Base-by-base conservation (phyloP, 192 early-diverging fungal species). In the Entrophospora sp. region DNA sequence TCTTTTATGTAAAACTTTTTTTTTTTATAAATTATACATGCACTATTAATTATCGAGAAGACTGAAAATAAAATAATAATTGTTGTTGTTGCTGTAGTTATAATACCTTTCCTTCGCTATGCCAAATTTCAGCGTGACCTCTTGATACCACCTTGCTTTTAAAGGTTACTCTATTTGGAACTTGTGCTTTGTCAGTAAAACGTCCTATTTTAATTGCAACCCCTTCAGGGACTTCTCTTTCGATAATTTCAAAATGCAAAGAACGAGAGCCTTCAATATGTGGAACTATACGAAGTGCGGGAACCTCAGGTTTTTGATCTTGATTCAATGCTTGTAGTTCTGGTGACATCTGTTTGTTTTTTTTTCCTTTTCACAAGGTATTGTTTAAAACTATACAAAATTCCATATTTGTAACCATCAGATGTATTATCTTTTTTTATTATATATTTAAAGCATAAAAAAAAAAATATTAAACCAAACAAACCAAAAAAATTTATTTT, bases 81-180 rank as follows among this genome's bases (percentile, higher is more conserved):
- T n/a, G n/a, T n/a, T n/a, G n/a, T n/a, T n/a, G n/a, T n/a, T n/a
- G n/a, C n/a, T 36, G 4, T 28, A 52, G 1, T 24, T 34, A 59
- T 16, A 14, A 53, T 71, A 81, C 79, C 73, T 78, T 78, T 44
- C 85, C 86, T 67, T 81, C 79, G 58, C 92, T 89, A 8, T 83
- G 81, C 87, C 91, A 97, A 52, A 98, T 86, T 72, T 97, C 96
- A 2, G 94, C 94, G 64, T 98, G 96, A 63, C 81, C 87, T 38
- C 95, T 82, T 52, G 84, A 87, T 5, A 97, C 96, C 46, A 98
- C 96, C 72, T 98, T 98, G 76, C 85, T 87, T 74, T 89, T 87
- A 79, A 92, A 92, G 32, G 87, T 87, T 40, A 92, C 82, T 22
- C 84, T 77, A 71, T 89, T 88, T 72, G 82, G 77, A 51, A 71